A percentile compares a stretch with the other conserved stretches of the same genome.
Evolutionary conservation across 208 protist genomes (phyloP).

Genomic region (Leishmania amazonensis): DNA sequence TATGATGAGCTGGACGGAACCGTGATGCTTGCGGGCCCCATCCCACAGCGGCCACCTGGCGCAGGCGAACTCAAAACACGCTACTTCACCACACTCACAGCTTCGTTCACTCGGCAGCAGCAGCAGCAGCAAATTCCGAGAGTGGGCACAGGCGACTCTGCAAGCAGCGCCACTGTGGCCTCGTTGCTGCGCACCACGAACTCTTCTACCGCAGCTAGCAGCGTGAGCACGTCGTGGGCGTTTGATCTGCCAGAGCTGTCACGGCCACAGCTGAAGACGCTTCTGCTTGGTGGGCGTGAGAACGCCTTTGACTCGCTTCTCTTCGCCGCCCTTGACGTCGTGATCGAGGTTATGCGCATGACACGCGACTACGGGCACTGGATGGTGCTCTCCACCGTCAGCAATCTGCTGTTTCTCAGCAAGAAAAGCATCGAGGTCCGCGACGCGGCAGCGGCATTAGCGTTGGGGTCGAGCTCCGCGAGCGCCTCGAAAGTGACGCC

Average conservation of each 20-base stretch:
- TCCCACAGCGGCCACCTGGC: conserved; percentile 24
- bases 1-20: background rate
- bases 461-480: too few relatives aligned
- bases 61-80: conserved; percentile 25
- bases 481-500: conserved; percentile 1
- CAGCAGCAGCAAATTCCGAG: background rate
- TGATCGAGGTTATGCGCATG: conserved; percentile 49
- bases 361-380: conserved; percentile 52
- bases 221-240: conserved; percentile 23
- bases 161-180: conserved; percentile 7
- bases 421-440: conserved; percentile 26
- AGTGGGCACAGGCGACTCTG: background rate
- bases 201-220: background rate
- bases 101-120: background rate
- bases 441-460: background rate
- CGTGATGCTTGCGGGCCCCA: background rate
- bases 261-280: conserved; percentile 35
- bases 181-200: conserved; percentile 3
- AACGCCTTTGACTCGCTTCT: conserved; percentile 63
- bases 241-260: conserved; percentile 33
- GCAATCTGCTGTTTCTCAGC: conserved; percentile 49
- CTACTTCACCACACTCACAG: conserved; percentile 16
- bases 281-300: conserved; percentile 41
- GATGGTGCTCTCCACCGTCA: conserved; percentile 54
- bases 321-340: conserved; percentile 60